Evolutionary conservation across 139 green algal species (phyloP), one percentile per base, ranked within the genome.

Genomic region (Yamagishiella unicocca): DNA sequence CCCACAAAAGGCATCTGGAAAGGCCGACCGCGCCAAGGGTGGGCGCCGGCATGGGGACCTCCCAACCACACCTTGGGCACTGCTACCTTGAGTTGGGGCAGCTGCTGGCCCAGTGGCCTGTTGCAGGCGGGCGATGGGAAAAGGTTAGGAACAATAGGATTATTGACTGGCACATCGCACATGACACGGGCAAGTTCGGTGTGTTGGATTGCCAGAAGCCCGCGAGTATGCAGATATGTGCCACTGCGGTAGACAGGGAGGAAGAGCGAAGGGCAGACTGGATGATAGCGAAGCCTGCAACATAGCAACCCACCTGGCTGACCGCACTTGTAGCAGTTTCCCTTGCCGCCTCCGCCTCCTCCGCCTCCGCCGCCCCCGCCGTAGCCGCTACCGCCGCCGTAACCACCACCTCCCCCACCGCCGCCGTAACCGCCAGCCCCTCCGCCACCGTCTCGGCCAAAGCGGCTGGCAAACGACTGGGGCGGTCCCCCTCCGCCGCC

Each of bases 321-420:
- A 14, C 85, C 85, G 45, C 85, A 89, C 62, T 89, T 89, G 85
- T 82, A 89, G 85, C 85, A 89, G 45, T 25, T 67, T 45, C 55
- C 74, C 27, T 53, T 55, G 33, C 31, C 35, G 14, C 37, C n/a
- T n/a, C 40, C 83, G 43, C 38, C 73, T 29, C 74, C 50, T 2
- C 55, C 55, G 2, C 27, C 46, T 35, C 38, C 82, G 21, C 74
- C 50, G 1, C 55, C 55, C 2, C 27, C 46, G 50, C 38, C 82
- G 21, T 71, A 71, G 55, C 85, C 76, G 17, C 67, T 37, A 2
- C 38, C 53, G 29, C 85, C 77, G 29, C 83, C 50, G 25, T 61
- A 81, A 31, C 85, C 77, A 40, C 77, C 66, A 17, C 83, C 84
- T 21, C 45, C 72, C n/a, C 7, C 77, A 14, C 31, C 21, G 31